Conservation (phyloP, 2,329 filamentous ascomycete species). For the Annulohypoxylon truncatum region DNA sequence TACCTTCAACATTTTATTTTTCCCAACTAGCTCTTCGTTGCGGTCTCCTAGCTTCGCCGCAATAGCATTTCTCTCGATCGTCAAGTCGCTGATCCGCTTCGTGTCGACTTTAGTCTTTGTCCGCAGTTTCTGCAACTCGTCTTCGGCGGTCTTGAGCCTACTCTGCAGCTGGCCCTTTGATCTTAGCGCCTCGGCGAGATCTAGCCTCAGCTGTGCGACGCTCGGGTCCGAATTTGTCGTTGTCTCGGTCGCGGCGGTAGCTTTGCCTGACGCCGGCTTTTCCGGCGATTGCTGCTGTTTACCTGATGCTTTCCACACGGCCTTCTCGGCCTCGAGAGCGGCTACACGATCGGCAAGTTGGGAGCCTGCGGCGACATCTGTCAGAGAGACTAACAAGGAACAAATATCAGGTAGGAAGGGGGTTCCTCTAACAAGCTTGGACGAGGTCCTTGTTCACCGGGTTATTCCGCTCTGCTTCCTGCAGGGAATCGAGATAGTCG, state of each 20-base stretch:
- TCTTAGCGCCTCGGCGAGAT: conserved; percentile 81
- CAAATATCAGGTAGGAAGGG: neutral
- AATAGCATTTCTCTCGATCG: conserved; percentile 70
- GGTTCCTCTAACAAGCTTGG: conserved; percentile 72
- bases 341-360: conserved; percentile 68
- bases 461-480: conserved; percentile 75
- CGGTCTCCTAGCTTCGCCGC: conserved; percentile 78
- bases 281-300: conserved; percentile 40
- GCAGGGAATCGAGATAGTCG: conserved; percentile 81
- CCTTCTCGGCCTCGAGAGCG: conserved; percentile 69
- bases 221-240: conserved; percentile 48
- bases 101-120: conserved; percentile 69
- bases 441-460: conserved; percentile 74
- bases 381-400: conserved; percentile 3
- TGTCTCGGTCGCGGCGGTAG: conserved; percentile 35
- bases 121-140: conserved; percentile 73
- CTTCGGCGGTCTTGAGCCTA: conserved; percentile 70
- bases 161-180: conserved; percentile 75
- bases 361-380: conserved; percentile 44
- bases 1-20: conserved; percentile 84
- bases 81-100: conserved; percentile 70
- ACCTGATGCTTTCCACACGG: conserved; percentile 47
- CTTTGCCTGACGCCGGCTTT: conserved; percentile 46
- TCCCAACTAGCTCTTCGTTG: conserved; percentile 86
- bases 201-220: conserved; percentile 68